These are phyloP conservation scores for Lomentospora prolificans DNA, from an alignment of 2,329 filamentous ascomycete genomes.

Conservation along the genomic window DNA sequence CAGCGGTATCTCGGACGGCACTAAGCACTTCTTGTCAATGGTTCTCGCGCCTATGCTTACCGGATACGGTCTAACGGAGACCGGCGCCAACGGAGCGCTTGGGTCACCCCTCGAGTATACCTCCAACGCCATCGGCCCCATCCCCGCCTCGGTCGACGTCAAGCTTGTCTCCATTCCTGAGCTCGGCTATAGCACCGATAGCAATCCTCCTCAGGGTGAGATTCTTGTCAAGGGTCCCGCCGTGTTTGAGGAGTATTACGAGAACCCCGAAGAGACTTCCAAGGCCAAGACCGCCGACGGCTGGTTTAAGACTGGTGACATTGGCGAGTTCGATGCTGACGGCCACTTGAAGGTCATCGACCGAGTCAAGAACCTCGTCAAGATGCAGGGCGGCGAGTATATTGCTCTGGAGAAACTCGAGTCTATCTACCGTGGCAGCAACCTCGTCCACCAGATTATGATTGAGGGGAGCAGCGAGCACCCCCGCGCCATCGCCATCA, in stretches of 20 bases:
- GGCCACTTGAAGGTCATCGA: slow-evolving; percentile 85
- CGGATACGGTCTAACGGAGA: slow-evolving; percentile 93
- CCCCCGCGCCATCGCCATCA: slow-evolving; percentile 71
- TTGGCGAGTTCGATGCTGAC: slow-evolving; percentile 74
- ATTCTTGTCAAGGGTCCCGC: slow-evolving; percentile 76
- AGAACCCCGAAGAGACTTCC: slow-evolving; percentile 77
- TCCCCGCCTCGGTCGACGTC: slow-evolving; percentile 68
- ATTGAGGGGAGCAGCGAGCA: slow-evolving; percentile 69
- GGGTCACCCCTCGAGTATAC: slow-evolving; percentile 82
- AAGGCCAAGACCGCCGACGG: slow-evolving; percentile 71
- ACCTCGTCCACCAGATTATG: slow-evolving; percentile 79
- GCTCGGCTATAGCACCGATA: slow-evolving; percentile 70
- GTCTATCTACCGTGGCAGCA: slow-evolving; percentile 72
- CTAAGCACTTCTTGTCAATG: slow-evolving; percentile 82
- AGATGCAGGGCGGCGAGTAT: slow-evolving; percentile 91
- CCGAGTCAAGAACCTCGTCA: slow-evolving; percentile 96
- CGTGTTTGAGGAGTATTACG: slow-evolving; percentile 69
- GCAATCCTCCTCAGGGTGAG: slow-evolving; percentile 77
- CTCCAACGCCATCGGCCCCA: slow-evolving; percentile 63
- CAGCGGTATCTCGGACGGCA: slow-evolving; percentile 79
- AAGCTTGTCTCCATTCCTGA: slow-evolving; percentile 89
- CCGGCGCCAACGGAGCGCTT: slow-evolving; percentile 71
- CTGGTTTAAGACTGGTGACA: slow-evolving; percentile 97
- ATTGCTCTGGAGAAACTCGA: slow-evolving; percentile 95
- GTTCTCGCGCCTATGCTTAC: slow-evolving; percentile 89